Conservation (phyloP, 192 early-diverging fungal genomes). For the Haplosporangium gracile region DNA sequence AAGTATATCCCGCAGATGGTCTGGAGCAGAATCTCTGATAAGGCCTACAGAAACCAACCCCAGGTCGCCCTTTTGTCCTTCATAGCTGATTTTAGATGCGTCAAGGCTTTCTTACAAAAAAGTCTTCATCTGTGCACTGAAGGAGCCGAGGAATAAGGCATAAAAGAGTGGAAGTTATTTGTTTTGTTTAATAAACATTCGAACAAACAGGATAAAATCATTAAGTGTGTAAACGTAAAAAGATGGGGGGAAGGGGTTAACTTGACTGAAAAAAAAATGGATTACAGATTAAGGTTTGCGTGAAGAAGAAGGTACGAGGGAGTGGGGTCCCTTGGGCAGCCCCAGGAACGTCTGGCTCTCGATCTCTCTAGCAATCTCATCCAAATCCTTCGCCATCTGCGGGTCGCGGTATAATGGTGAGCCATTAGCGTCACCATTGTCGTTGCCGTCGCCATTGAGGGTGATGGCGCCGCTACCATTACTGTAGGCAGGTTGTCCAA, state of each 20-base stretch:
- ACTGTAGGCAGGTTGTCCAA: neutral
- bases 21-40: conserved; percentile 15
- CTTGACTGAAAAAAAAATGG: neutral
- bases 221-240: too few relatives aligned
- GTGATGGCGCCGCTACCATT: neutral
- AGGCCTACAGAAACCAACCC: conserved; percentile 18
- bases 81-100: neutral
- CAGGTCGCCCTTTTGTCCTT: conserved; percentile 11
- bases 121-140: conserved; percentile 9
- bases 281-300: neutral
- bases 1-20: conserved; percentile 21
- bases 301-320: conserved; percentile 4
- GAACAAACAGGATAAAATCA: too few relatives aligned
- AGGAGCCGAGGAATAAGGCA: neutral
- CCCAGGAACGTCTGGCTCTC: conserved; percentile 14
- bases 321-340: conserved; percentile 33
- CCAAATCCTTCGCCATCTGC: conserved; percentile 35
- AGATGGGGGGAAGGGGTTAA: too few relatives aligned
- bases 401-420: conserved; percentile 21
- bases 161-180: neutral
- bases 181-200: too few relatives aligned
- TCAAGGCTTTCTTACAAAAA: conserved; percentile 2
- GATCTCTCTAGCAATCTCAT: conserved; percentile 32
- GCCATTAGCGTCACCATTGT: neutral
- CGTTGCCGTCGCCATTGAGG: neutral